phyloP scores from a whole-genome alignment of 805 yeast genomes.

The Candida tallmaniae region DNA sequence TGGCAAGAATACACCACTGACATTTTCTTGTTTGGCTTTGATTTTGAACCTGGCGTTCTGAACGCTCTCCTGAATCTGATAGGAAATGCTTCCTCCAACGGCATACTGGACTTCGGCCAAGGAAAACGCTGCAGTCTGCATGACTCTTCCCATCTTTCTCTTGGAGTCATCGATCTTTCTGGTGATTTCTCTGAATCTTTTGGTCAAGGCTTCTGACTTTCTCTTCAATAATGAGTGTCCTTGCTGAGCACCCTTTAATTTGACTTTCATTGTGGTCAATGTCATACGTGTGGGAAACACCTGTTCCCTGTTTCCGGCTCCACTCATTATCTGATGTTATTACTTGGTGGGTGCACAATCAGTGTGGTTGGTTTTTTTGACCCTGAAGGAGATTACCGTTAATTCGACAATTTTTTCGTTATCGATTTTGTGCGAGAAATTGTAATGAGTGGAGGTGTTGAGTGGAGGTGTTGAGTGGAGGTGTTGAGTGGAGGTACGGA shows the following conservation, averaged over 20 bases:
- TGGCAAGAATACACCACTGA: conserved; percentile 91
- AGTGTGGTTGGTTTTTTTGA: background rate
- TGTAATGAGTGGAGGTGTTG: too few relatives aligned
- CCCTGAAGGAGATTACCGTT: background rate
- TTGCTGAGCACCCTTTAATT: conserved; percentile 94
- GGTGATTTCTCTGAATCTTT: conserved; percentile 93
- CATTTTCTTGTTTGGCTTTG: conserved; percentile 90
- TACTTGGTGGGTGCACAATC: too few relatives aligned
- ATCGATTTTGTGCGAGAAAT: background rate
- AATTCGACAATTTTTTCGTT: background rate
- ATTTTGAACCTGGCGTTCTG: conserved; percentile 88
- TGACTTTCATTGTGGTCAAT: conserved; percentile 87
- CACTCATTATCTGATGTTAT: conserved; percentile 42
- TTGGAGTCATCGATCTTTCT: conserved; percentile 91
- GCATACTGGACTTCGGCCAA: conserved; percentile 97
- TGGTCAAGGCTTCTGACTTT: conserved; percentile 94
- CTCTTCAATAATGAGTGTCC: conserved; percentile 92
- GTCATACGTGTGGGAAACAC: conserved; percentile 99
- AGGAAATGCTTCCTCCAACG: conserved; percentile 92
- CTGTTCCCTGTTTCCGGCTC: conserved; percentile 81
- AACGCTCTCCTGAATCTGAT: conserved; percentile 93
- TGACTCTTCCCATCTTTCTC: conserved; percentile 95
- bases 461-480: too few relatives aligned
- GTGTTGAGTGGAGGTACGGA: too few relatives aligned
- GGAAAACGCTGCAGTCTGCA: conserved; percentile 98